Evolutionary conservation across 148 eudicot genomes (phyloP), one percentile per base, ranked within the genome.

Genomic region (Bassia scoparia): DNA sequence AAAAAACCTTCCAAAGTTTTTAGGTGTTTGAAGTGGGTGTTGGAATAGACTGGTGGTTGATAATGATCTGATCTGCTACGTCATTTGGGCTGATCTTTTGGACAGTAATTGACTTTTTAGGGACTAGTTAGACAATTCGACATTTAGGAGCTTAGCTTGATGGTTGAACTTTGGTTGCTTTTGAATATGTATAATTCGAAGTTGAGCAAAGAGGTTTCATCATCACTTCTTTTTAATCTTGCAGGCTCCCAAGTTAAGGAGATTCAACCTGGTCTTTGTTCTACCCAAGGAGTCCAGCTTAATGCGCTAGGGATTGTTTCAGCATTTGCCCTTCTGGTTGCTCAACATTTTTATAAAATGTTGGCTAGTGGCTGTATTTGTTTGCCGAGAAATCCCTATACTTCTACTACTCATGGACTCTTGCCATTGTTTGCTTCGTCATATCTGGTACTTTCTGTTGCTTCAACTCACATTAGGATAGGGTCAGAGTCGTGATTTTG

Each of bases 241-340:
- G 80, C 88, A 94, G 98, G 80, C 72, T 62, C 85, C 41, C 87
- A 91, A 69, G 82, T 79, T 53, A 69, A 8, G 33, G 78, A 74
- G 81, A 83, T 89, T 78, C 67, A 85, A 62, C 78, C 91, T 58
- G 72, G 84, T 62, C 78, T 82, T 62, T 94, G 98, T 69, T 48
- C 27, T 91, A 89, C 77, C 97, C 97, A 26, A 83, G 91, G 77
- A 91, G 93, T 74, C 89, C 98, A 65, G 96, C 97, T 46, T 70
- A n/a, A 83, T 62, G 93, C 70, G 46, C 89, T 94, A 58, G 97
- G 98, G 68, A 68, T 88, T 55, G 79, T 83, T 76, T 85, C 98
- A 8, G 97, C 96, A 2, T 33, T 84, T 10, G 49, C 86, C 65
- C 98, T 94, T 80, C 73, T 88, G 80, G 41, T 87, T 72, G 92